Evolutionary conservation across 2,329 filamentous ascomycete genomes (phyloP).

Genomic region (Talaromyces sp.): DNA sequence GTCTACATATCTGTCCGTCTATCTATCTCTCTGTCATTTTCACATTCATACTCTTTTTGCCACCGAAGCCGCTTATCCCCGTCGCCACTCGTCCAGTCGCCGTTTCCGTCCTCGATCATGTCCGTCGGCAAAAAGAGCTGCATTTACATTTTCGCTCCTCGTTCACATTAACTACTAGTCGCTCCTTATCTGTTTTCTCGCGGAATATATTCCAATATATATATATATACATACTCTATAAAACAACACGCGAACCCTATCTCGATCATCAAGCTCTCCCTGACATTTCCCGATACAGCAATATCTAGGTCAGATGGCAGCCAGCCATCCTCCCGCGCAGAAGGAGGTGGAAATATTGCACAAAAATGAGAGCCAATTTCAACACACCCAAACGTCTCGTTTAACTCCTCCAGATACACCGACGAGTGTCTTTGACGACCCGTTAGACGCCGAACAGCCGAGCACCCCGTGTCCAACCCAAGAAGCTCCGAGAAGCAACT

Average conservation of each 20-base stretch:
- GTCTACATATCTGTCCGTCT: not conserved
- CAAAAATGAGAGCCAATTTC: not conserved
- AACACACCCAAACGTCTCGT: not conserved
- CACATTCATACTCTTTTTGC: not conserved
- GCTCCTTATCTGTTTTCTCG: not conserved
- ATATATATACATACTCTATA: not conserved
- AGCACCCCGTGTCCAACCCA: not conserved
- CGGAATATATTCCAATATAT: not conserved
- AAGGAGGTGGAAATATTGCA: not conserved
- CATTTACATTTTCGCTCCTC: slow-evolving; percentile 1
- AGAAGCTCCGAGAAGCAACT: not conserved
- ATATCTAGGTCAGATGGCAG: slow-evolving; percentile 1
- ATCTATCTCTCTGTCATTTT: not conserved
- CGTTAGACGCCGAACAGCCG: not conserved
- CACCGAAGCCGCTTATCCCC: not conserved
- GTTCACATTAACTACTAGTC: not conserved
- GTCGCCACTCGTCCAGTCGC: not conserved
- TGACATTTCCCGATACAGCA: not conserved
- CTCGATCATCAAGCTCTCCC: not conserved
- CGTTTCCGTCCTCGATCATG: not conserved
- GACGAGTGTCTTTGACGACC: not conserved
- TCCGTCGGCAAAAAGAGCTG: not conserved
- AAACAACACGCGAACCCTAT: not conserved
- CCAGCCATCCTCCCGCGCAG: not conserved
- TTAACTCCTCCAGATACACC: slow-evolving; percentile 7